Base-by-base conservation (phyloP, 176 grass and related monocot genomes). In the Aegilops bicornis region DNA sequence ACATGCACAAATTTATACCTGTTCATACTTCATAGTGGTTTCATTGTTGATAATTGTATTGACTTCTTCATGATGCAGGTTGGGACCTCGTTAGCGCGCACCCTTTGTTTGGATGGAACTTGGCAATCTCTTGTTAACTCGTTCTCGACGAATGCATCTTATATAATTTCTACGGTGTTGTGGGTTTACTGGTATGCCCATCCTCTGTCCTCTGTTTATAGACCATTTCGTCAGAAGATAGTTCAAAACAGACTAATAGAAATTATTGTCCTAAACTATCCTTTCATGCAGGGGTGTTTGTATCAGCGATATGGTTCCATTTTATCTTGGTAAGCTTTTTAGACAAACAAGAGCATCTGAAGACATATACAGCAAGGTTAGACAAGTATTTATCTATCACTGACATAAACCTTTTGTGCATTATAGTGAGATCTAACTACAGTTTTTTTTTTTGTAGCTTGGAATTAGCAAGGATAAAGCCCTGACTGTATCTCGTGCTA, bases 181-280 rank as follows among this genome's bases (percentile, higher is more conserved):
- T 97, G 95, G 95, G 89, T 97, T 90, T 97, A 97, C 75, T 97
- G 95, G 95, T 97, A 86, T 50, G 81, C 83, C 77, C 58, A 80
- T 67, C 58, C 64, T 73, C 69, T 75, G 23, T 87, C 17, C 66
- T 69, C 70, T 80, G 31, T 86, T 23, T 81, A 24, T 59, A 85
- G 22, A 68, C 24, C n/a, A 19, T 78, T 63, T 14, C 33, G 24
- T 60, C 62, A 36, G 70, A 45, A 12, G 83, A 59, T 76, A 27
- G 6, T 37, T 29, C 47, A 48, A 15, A 30, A 78, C 22, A 14
- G 8, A 84, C 61, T 27, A 22, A 30, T 37, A 20, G 11, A 48
- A 74, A 73, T 16, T 60, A 29, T 86, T 29, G 31, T 3, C 39
- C 54, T 87, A 61, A 90, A 8, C 29, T 20, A 35, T 86, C 52